phyloP scores from a whole-genome alignment of 1,284 basidiomycete species.

The Ganoderma lucidum region DNA sequence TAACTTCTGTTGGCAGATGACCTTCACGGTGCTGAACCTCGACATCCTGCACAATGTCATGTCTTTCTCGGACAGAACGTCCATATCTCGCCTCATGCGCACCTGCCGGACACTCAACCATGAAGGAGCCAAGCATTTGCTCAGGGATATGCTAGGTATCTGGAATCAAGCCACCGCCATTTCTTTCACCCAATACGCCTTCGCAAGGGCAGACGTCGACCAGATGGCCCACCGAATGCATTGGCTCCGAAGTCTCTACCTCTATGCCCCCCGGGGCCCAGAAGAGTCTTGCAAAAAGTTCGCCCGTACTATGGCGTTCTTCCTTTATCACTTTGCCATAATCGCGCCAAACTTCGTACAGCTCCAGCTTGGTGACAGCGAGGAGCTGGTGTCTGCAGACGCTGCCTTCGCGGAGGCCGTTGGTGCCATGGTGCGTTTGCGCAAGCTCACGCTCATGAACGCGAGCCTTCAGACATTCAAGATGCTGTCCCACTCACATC shows the following conservation, averaged over 20 bases:
- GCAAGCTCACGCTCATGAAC: neutral
- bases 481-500: neutral
- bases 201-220: neutral
- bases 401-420: neutral
- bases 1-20: neutral
- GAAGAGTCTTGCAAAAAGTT: neutral
- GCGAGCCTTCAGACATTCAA: neutral
- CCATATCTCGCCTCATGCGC: constrained; percentile 1
- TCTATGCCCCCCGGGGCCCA: neutral
- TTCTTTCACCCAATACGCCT: neutral
- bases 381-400: neutral
- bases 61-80: neutral
- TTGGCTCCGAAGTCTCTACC: neutral
- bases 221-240: neutral
- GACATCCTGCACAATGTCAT: constrained; percentile 1
- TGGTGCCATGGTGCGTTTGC: neutral
- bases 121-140: neutral
- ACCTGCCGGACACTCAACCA: constrained; percentile 10
- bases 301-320: neutral
- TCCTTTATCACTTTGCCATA: neutral
- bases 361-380: neutral
- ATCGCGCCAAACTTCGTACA: neutral
- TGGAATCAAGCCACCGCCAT: neutral
- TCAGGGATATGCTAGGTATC: neutral
- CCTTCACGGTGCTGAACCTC: neutral